Evolutionary conservation across 169 alveolate genomes (phyloP), one percentile per base, ranked within the genome.

Genomic region (Theileria sp.): DNA sequence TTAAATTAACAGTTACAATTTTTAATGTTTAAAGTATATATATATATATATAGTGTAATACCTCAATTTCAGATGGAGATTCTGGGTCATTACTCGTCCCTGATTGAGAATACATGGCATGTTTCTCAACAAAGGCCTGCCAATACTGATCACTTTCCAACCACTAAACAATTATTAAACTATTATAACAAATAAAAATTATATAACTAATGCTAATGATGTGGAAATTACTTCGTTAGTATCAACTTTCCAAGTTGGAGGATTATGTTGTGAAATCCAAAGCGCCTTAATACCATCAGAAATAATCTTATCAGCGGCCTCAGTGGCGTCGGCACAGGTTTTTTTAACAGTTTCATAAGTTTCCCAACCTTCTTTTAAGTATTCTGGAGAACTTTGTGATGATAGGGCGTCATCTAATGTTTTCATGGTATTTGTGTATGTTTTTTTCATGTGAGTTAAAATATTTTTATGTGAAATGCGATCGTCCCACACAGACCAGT

Each of bases 51-150:
- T 56, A n/a, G 21, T 56, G 4, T 30, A 66, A 21, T n/a, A 76
- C 86, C 69, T 84, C 90, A n/a, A 79, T 71, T 23, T 68, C 87
- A 2, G 90, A 78, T 21, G 90, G 90, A 8, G 90, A 88, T 78
- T 90, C 94, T 26, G 94, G 94, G 21, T 85, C 87, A 54, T 83
- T 60, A 28, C 82, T 72, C 44, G 87, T 87, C 21, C 73, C 88
- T 17, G 86, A 81, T 73, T 83, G 88, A 30, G 91, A 83, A 66
- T 83, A 90, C 61, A 81, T 76, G 25, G 91, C 88, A 56, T 94
- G 96, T 75, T 92, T 92, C 87, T 94, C 96, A 71, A 94, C 91
- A 76, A 86, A 94, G 49, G 97, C 96, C 73, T 92, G 97, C 97
- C 97, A 94, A 73, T 94, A 94, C 86, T 80, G 86, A 77, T 94